These are phyloP conservation scores for Emergomyces pasteurianus DNA, from an alignment of 2,329 filamentous ascomycete species.

Conservation along the genomic window DNA sequence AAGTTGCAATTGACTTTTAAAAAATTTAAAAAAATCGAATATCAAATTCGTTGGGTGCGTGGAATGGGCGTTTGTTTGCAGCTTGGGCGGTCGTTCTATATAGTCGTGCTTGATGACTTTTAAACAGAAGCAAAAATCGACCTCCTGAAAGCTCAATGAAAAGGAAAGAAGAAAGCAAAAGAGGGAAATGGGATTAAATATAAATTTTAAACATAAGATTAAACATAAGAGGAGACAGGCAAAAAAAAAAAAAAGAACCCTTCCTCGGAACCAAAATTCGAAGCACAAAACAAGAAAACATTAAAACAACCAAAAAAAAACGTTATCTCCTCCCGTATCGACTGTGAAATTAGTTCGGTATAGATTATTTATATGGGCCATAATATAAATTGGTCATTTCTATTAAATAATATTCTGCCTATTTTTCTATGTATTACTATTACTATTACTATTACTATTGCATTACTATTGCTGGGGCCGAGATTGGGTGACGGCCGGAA, in stretches of 20 bases:
- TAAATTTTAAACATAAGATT: not conserved
- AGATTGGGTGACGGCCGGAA: not conserved
- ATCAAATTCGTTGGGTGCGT: not conserved
- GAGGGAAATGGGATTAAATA: conserved; percentile 7
- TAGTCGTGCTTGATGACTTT: not conserved
- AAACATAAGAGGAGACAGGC: not conserved
- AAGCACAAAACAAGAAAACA: not conserved
- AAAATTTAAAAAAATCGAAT: too few relatives aligned
- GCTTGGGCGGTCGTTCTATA: not conserved
- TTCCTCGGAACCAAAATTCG: too few relatives aligned
- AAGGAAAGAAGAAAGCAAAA: conserved; percentile 6
- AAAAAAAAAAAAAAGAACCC: not conserved
- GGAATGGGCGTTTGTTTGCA: too few relatives aligned
- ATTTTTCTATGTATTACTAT: not conserved
- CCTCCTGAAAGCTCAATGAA: conserved; percentile 1
- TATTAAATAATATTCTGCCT: not conserved
- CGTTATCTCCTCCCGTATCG: not conserved
- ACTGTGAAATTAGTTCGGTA: too few relatives aligned
- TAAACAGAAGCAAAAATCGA: not conserved
- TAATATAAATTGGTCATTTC: conserved; percentile 2
- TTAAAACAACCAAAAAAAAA: not conserved
- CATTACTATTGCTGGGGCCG: too few relatives aligned
- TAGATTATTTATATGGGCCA: too few relatives aligned
- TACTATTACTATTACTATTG: too few relatives aligned
- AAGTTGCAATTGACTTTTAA: not conserved